Conservation (phyloP, 495 filamentous ascomycete genomes). For the Trichoderma erinaceum region DNA sequence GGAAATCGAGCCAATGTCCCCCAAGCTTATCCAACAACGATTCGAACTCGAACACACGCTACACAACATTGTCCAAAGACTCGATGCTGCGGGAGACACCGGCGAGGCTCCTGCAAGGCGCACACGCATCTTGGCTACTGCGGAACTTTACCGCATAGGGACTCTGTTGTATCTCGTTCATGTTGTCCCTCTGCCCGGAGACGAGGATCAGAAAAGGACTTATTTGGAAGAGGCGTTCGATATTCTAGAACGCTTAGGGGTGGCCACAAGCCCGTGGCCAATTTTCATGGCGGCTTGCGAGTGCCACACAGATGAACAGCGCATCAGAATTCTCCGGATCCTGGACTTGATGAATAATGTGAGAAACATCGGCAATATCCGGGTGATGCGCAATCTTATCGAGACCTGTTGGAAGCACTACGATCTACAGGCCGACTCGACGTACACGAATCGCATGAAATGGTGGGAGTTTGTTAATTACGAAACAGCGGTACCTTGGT, state of each 20-base stretch:
- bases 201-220: constrained; percentile 23
- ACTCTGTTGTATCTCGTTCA: constrained; percentile 29
- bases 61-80: constrained; percentile 22
- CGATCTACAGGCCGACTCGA: constrained; percentile 30
- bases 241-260: constrained; percentile 22
- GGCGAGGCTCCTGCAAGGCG: constrained; percentile 22
- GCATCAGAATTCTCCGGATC: constrained; percentile 28
- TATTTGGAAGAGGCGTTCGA: constrained; percentile 27
- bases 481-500: constrained; percentile 29
- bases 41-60: constrained; percentile 23
- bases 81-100: constrained; percentile 21
- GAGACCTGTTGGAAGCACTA: constrained; percentile 33
- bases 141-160: constrained; percentile 32
- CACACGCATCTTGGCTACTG: constrained; percentile 26
- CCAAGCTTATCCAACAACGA: constrained; percentile 20
- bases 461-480: constrained; percentile 32
- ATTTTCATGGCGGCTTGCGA: constrained; percentile 34
- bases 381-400: constrained; percentile 31
- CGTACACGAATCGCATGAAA: constrained; percentile 23
- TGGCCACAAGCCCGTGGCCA: constrained; percentile 34
- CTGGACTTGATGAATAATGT: constrained; percentile 30
- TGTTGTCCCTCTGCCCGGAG: constrained; percentile 22
- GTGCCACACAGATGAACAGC: constrained; percentile 29
- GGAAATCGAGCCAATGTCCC: constrained; percentile 20
- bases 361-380: constrained; percentile 32